phyloP scores from a whole-genome alignment of 495 filamentous ascomycete species.

The Clohesyomyces aquaticus region DNA sequence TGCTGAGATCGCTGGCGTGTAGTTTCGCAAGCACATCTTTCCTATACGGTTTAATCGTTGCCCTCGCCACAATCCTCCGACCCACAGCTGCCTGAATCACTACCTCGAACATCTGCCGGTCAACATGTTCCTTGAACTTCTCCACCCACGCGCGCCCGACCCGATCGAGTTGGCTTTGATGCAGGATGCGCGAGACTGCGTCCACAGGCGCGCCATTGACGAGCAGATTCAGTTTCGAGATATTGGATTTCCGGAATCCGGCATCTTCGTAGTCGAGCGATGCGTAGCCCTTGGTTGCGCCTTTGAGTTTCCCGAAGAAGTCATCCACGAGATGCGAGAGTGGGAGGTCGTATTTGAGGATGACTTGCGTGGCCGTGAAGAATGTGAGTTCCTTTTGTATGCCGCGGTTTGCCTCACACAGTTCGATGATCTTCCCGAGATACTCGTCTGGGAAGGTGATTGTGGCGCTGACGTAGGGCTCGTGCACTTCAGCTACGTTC shows the following conservation, averaged over 20 bases:
- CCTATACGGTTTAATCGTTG: constrained; percentile 94
- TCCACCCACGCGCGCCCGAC: constrained; percentile 85
- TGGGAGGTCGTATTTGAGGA: constrained; percentile 89
- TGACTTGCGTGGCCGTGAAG: constrained; percentile 93
- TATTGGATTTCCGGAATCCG: constrained; percentile 75
- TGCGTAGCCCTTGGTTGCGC: constrained; percentile 79
- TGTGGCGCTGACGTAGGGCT: constrained; percentile 85
- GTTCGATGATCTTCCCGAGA: constrained; percentile 88
- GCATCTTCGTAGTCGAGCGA: constrained; percentile 95
- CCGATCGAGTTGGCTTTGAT: constrained; percentile 73
- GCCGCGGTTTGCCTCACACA: constrained; percentile 89
- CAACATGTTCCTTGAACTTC: constrained; percentile 97
- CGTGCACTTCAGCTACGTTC: constrained; percentile 69
- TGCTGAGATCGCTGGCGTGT: constrained; percentile 83
- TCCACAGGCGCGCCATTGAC: constrained; percentile 94
- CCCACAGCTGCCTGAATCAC: constrained; percentile 92
- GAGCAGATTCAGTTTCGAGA: constrained; percentile 88
- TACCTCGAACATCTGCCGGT: constrained; percentile 94
- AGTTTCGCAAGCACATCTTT: constrained; percentile 94
- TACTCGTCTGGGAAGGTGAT: constrained; percentile 94
- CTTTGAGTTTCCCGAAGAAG: constrained; percentile 96
- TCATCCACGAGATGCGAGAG: constrained; percentile 90
- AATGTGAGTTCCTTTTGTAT: constrained; percentile 83
- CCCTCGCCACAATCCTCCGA: constrained; percentile 80
- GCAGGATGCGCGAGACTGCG: constrained; percentile 88